Evolutionary conservation across 352 stramenopile species (phyloP).

Genomic region (Aphanomyces euteiches): DNA sequence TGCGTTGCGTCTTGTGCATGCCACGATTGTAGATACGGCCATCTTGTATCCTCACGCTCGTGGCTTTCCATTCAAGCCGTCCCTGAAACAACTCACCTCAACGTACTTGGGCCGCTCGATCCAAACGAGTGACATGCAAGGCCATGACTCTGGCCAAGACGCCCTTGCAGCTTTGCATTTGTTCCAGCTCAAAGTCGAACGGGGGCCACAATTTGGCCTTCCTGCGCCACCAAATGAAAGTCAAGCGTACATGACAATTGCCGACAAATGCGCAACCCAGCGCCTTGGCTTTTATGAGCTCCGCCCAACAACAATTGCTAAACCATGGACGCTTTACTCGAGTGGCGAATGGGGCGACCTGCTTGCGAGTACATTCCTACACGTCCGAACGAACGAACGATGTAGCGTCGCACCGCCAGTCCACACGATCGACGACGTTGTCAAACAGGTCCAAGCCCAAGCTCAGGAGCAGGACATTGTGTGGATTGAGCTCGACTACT

Average conservation of each 20-base stretch:
- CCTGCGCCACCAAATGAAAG: conserved; percentile 41
- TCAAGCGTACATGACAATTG: conserved; percentile 61
- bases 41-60: conserved; percentile 82
- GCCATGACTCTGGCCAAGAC: conserved; percentile 81
- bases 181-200: conserved; percentile 61
- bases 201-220: conserved; percentile 69
- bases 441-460: not conserved
- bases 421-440: not conserved
- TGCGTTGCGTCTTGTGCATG: conserved; percentile 70
- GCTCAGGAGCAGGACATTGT: conserved; percentile 45
- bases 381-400: not conserved
- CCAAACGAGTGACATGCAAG: conserved; percentile 52
- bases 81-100: conserved; percentile 79
- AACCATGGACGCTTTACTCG: conserved; percentile 69
- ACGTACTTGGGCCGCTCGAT: conserved; percentile 79
- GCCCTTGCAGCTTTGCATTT: conserved; percentile 74
- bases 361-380: not conserved
- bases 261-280: conserved; percentile 59
- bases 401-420: not conserved
- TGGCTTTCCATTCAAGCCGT: conserved; percentile 77
- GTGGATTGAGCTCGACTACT: conserved; percentile 70
- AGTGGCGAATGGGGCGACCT: conserved; percentile 55
- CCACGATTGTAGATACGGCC: conserved; percentile 64
- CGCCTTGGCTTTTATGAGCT: conserved; percentile 25
- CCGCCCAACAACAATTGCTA: conserved; percentile 26